Percentiles rank a stretch among this genome's conserved stretches.
phyloP scores from a whole-genome alignment of 257 asterid genomes.

The Nicotiana noctiflora region DNA sequence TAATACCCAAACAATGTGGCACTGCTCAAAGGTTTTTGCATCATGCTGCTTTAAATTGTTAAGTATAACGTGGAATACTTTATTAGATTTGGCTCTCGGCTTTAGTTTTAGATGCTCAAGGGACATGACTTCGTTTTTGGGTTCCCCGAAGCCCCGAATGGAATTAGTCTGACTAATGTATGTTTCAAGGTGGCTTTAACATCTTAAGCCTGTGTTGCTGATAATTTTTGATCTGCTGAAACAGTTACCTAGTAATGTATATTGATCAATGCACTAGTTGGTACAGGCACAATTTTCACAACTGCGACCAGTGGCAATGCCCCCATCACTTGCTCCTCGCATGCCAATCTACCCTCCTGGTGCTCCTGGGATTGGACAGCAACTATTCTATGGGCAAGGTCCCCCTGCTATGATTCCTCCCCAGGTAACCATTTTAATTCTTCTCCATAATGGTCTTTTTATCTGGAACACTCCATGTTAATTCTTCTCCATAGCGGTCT shows the following conservation, averaged over 20 bases:
- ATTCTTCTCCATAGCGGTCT: background rate
- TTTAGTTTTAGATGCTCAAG: background rate
- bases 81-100: background rate
- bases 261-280: background rate
- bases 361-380: conserved; percentile 32
- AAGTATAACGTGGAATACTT: background rate
- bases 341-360: conserved; percentile 33
- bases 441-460: background rate
- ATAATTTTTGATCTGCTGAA: background rate
- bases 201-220: background rate
- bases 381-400: conserved; percentile 26
- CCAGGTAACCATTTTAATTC: conserved; percentile 14
- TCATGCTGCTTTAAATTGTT: background rate
- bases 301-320: conserved; percentile 26
- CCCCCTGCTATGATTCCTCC: conserved; percentile 32
- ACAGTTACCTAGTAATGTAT: background rate
- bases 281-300: conserved; percentile 31
- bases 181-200: background rate
- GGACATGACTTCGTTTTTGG: too few species aligned
- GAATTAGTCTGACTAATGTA: too few species aligned
- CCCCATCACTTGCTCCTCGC: conserved; percentile 30
- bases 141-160: too few species aligned
- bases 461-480: background rate
- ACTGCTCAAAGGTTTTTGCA: background rate
- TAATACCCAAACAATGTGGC: background rate